phyloP scores from a whole-genome alignment of 2,329 filamentous ascomycete species.

The Cylindrodendrum hubeiense region DNA sequence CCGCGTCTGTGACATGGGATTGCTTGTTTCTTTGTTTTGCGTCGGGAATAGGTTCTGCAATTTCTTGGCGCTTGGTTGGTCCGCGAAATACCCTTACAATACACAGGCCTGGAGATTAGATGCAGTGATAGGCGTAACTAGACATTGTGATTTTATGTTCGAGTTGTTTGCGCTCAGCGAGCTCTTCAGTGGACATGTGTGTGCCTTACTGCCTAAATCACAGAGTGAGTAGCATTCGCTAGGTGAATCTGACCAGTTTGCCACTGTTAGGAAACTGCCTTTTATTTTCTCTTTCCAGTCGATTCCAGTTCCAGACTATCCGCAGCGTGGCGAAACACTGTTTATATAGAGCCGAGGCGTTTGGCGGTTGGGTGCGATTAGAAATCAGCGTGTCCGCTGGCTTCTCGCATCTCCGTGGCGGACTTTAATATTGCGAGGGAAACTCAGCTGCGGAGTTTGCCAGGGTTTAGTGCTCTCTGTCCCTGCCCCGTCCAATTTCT shows the following conservation, averaged over 20 bases:
- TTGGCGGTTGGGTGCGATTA: slow-evolving; percentile 6
- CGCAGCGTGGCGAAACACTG: neutral
- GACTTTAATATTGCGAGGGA: slow-evolving; percentile 17
- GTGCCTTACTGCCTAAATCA: slow-evolving; percentile 2
- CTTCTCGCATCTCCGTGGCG: slow-evolving; percentile 9
- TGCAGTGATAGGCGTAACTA: neutral
- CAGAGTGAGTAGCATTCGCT: neutral
- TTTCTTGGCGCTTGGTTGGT: slow-evolving; percentile 20
- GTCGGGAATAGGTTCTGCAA: neutral
- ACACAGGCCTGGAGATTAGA: slow-evolving; percentile 8
- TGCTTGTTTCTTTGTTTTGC: neutral
- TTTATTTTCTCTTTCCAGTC: no score
- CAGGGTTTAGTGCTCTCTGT: neutral
- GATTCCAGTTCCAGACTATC: neutral
- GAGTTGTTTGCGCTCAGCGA: neutral
- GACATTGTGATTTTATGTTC: neutral
- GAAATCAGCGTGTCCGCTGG: slow-evolving; percentile 15
- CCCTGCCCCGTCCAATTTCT: neutral
- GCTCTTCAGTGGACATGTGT: neutral
- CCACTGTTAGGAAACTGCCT: neutral
- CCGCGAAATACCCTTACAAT: slow-evolving; percentile 21
- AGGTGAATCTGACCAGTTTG: neutral
- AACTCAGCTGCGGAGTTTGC: slow-evolving; percentile 26
- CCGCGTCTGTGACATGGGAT: slow-evolving; percentile 49
- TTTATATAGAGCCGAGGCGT: neutral